Percentiles rank a stretch among this genome's conserved stretches.
Evolutionary conservation across 768 basidiomycete species (phyloP).

Genomic region (Sarcodon aspratus): DNA sequence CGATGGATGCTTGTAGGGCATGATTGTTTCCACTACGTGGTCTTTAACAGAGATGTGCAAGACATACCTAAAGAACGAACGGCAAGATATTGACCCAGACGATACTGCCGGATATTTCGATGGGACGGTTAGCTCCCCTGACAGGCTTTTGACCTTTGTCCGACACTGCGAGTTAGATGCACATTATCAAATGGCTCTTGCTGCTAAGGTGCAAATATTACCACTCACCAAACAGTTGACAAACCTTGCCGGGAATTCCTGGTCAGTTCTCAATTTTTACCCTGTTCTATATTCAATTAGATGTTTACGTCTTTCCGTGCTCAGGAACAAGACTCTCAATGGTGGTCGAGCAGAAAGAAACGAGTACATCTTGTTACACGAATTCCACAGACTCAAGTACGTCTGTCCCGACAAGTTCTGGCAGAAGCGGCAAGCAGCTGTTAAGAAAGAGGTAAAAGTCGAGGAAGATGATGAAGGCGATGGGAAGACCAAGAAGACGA

Average conservation of each 20-base stretch:
- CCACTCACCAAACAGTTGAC: conserved; percentile 91
- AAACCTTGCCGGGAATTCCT: conserved; percentile 92
- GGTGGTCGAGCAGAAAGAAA: conserved; percentile 98
- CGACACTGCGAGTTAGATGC: conserved; percentile 93
- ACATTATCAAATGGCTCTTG: conserved; percentile 96
- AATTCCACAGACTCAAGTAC: conserved; percentile 93
- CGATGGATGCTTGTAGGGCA: conserved; percentile 40
- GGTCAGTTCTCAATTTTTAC: conserved; percentile 38
- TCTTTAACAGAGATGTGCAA: conserved; percentile 95
- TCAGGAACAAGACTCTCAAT: conserved; percentile 95
- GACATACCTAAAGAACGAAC: conserved; percentile 73
- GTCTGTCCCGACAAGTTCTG: conserved; percentile 92
- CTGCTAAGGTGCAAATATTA: conserved; percentile 85
- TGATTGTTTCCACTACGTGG: conserved; percentile 98
- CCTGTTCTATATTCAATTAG: neutral
- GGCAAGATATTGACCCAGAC: conserved; percentile 94
- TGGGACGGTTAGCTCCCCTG: conserved; percentile 63
- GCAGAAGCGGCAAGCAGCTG: conserved; percentile 56
- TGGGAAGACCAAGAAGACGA: conserved; percentile 30
- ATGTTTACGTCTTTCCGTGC: neutral
- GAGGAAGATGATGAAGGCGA: conserved; percentile 33
- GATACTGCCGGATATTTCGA: conserved; percentile 91
- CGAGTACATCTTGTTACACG: conserved; percentile 96
- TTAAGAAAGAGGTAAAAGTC: conserved; percentile 40
- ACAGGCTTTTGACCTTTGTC: conserved; percentile 76